phyloP scores from a whole-genome alignment of 257 asterid genomes.

The Cinchona pubescens region DNA sequence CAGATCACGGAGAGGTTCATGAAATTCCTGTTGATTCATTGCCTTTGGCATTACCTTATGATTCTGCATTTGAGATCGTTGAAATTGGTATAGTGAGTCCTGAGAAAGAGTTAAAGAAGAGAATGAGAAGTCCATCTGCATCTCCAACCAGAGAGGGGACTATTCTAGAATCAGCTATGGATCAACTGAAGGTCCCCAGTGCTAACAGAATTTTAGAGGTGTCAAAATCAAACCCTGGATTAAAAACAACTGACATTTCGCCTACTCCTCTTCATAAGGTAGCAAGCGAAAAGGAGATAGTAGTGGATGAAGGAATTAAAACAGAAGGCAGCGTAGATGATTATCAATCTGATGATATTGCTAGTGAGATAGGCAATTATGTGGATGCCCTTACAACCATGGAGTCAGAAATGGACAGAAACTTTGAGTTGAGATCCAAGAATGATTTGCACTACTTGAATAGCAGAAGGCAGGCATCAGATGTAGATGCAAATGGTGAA shows the following conservation, averaged over 20 bases:
- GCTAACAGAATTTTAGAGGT: conserved; percentile 29
- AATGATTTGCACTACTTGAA: conserved; percentile 32
- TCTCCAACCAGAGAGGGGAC: conserved; percentile 41
- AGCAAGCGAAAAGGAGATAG: conserved; percentile 43
- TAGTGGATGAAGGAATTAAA: conserved; percentile 44
- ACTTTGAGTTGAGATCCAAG: conserved; percentile 55
- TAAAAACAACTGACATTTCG: conserved; percentile 34
- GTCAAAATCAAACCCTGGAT: conserved; percentile 31
- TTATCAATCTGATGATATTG: conserved; percentile 59
- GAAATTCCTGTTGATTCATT: conserved; percentile 43
- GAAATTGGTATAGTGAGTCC: conserved; percentile 45
- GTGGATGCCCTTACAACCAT: conserved; percentile 77
- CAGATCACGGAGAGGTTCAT: conserved; percentile 59
- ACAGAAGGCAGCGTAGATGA: conserved; percentile 38
- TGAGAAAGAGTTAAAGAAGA: conserved; percentile 36
- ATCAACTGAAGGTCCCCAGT: conserved; percentile 30
- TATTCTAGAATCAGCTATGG: conserved; percentile 22
- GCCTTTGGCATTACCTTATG: conserved; percentile 37
- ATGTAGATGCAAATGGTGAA: conserved; percentile 38
- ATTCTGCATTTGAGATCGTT: conserved; percentile 36
- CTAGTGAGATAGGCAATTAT: conserved; percentile 71
- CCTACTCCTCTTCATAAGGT: conserved; percentile 32
- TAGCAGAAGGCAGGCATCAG: conserved; percentile 27
- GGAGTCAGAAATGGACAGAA: conserved; percentile 74
- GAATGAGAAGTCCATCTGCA: conserved; percentile 33